Conservation (phyloP, 306 rosid genomes). For the Cicer yamashitae region DNA sequence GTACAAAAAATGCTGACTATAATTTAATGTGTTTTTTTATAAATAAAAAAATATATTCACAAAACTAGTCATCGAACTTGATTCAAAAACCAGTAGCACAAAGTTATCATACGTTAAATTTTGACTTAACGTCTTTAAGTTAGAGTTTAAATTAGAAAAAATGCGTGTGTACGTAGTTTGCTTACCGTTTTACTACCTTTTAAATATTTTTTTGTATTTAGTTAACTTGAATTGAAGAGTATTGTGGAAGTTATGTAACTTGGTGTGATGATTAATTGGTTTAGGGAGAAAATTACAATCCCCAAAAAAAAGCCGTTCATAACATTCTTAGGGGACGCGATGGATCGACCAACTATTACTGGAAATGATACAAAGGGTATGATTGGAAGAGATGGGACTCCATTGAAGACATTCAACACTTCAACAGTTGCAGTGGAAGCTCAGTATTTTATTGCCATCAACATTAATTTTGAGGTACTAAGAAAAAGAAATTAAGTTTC, state of each 20-base stretch:
- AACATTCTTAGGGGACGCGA: constrained; percentile 61
- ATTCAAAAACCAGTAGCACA: too few relatives aligned
- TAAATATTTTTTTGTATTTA: not conserved
- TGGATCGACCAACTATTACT: constrained; percentile 59
- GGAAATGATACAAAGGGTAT: constrained; percentile 70
- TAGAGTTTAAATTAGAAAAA: too few relatives aligned
- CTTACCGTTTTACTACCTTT: too few relatives aligned
- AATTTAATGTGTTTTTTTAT: not conserved
- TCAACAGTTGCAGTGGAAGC: constrained; percentile 77
- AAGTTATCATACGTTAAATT: too few relatives aligned
- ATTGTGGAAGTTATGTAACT: not conserved
- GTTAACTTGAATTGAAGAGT: constrained; percentile 10
- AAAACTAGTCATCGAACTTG: too few relatives aligned
- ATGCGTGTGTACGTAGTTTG: too few relatives aligned
- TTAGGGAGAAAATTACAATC: constrained; percentile 67
- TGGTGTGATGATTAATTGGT: constrained; percentile 18
- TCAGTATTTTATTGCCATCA: constrained; percentile 66
- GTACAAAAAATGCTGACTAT: constrained; percentile 8
- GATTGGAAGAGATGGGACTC: constrained; percentile 49
- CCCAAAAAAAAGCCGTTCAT: constrained; percentile 57
- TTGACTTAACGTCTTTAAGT: too few relatives aligned
- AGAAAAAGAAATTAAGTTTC: not conserved
- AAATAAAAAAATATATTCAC: too few relatives aligned
- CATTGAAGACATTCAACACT: constrained; percentile 63
- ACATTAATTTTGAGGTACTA: constrained; percentile 73